A percentile compares a stretch with the other conserved stretches of the same genome.
Conservation (phyloP, 441 rosid species). For the Aleurites moluccanus region DNA sequence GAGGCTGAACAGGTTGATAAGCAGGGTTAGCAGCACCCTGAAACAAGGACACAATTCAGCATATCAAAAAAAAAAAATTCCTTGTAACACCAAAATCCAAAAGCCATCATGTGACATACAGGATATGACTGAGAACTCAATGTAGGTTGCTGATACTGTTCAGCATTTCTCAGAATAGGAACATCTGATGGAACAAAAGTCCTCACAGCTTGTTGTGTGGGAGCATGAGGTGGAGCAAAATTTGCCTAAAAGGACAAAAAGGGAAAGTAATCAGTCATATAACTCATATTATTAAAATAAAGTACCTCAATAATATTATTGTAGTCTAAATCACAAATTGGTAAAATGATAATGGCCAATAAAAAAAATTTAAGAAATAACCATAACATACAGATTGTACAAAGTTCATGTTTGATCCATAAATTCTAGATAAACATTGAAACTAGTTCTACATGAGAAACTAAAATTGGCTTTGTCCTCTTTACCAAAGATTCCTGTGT, state of each 20-base stretch:
- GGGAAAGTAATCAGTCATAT: constrained; percentile 16
- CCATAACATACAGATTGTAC: background rate
- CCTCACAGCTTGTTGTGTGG: constrained; percentile 60
- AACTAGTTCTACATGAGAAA: constrained; percentile 1
- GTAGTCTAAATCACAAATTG: background rate
- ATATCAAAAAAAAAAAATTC: constrained; percentile 20
- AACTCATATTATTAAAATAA: background rate
- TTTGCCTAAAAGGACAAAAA: constrained; percentile 45
- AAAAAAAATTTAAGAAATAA: background rate
- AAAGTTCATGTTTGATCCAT: background rate
- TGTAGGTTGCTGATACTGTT: constrained; percentile 86
- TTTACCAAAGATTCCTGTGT: background rate
- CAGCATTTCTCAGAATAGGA: constrained; percentile 74
- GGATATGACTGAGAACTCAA: constrained; percentile 78
- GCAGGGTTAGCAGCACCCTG: constrained; percentile 63
- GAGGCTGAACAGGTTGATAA: constrained; percentile 57
- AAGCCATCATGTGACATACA: constrained; percentile 43
- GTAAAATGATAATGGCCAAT: background rate
- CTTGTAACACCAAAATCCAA: constrained; percentile 18
- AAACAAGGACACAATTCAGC: constrained; percentile 28
- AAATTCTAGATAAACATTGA: background rate
- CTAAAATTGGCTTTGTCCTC: background rate
- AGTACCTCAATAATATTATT: background rate
- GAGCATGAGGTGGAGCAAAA: constrained; percentile 53
- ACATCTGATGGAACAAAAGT: constrained; percentile 85